Percentiles rank a stretch among this genome's conserved stretches.
Evolutionary conservation across 129 eudicot genomes (phyloP).

Genomic region (Escallonia rubra): DNA sequence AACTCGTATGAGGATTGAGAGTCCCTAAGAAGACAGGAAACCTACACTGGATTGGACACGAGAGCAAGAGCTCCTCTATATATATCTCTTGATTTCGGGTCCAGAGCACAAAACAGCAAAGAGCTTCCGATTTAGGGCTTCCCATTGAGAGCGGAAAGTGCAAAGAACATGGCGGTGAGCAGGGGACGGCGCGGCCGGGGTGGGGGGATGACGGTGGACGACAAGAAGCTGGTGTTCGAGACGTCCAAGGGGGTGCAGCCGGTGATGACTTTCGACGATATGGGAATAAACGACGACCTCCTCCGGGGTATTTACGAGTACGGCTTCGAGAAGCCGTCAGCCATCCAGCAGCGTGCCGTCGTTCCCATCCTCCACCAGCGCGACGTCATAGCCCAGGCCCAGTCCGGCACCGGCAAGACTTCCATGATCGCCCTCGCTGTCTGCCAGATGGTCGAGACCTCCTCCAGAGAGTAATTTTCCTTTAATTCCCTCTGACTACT

Average conservation of each 20-base stretch:
- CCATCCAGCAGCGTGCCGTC: constrained; percentile 95
- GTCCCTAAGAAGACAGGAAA: too few species aligned
- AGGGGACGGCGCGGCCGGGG: constrained; percentile 36
- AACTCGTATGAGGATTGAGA: too few species aligned
- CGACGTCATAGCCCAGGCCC: constrained; percentile 97
- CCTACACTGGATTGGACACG: too few species aligned
- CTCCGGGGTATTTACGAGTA: constrained; percentile 85
- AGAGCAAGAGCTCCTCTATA: too few species aligned
- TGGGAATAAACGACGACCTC: constrained; percentile 92
- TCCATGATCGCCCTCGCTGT: constrained; percentile 98
- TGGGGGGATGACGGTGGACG: constrained; percentile 33
- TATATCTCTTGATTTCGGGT: too few species aligned
- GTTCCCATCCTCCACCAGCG: constrained; percentile 82
- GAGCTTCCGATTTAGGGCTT: too few species aligned
- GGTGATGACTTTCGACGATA: constrained; percentile 72
- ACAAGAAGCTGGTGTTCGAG: constrained; percentile 75
- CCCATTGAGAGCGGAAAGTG: constrained; percentile 8
- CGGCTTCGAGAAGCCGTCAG: constrained; percentile 95
- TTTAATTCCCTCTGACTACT: not conserved
- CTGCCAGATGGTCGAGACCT: constrained; percentile 84
- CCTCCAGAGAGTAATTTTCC: constrained; percentile 63
- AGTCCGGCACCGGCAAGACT: constrained; percentile 92
- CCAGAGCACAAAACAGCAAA: too few species aligned
- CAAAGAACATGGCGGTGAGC: constrained; percentile 59
- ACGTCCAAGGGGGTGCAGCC: constrained; percentile 86